Base-by-base conservation (phyloP, 1,284 basidiomycete genomes). In the Leccinum solheimii region DNA sequence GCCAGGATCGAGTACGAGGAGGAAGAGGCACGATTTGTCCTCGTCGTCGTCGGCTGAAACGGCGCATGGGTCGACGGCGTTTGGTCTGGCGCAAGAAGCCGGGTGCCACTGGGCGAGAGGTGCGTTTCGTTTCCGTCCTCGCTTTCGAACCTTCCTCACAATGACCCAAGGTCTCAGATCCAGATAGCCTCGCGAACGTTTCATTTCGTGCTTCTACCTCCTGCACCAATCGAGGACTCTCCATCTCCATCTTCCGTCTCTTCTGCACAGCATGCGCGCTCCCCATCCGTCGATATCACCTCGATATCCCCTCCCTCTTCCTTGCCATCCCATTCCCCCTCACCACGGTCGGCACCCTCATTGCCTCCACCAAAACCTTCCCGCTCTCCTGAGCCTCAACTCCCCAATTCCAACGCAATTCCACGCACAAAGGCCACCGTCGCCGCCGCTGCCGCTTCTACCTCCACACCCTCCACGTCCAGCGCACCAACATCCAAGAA, bases 181-280 rank as follows among this genome's bases (percentile, higher is more conserved):
- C 97, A 98, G 79, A 99, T 99, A 70, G 95, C 97, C 34, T 97
- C 97, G 52, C 90, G 97, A 59, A 96, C 94, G 56, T 99, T 99
- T 78, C 92, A 96, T 74, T 99, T 98, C 76, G 88, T 97, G 58
- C 86, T 98, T 10, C 96, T 95, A 30, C 80, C 84, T 0, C 86
- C 88, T 13, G 83, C 85, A 55, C 81, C 83, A 7, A 86, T 87
- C 55, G 88, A 90, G 70, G 89, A 91, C 72, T 87, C 88, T 5
- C 87, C 88, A 11, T 89, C 89, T 10, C 89, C 88, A 1, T 90
- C 86, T 62, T 90, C 90, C 1, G 81, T 83, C 61, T 79, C 80
- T 30, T 90, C 87, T 10, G 80, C 85, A 26, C 80, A 77, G 64
- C 81, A 86, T 51, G 80, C 79, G 40, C 84, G 87, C 58, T 86